Evolutionary conservation across 208 protist genomes (phyloP), one percentile per base, ranked within the genome.

Genomic region (Acanthamoeba divionensis): DNA sequence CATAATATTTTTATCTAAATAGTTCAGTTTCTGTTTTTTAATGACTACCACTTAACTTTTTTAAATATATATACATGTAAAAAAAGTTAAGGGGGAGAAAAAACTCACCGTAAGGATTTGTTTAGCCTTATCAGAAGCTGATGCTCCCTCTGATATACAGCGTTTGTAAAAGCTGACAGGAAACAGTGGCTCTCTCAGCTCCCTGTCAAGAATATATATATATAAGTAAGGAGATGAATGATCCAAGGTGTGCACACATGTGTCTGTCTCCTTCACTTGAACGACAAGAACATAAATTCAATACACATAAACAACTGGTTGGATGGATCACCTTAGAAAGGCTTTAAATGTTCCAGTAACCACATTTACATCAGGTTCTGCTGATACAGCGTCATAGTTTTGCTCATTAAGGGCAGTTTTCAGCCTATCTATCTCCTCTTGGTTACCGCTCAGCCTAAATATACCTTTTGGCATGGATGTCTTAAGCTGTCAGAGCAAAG

Each of bases 371-470:
- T 80, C 71, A 1, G n/a, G 48, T 12, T 24, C 54, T 50, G 71
- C 45, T 8, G 5, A 44, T 41, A 80, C 60, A 33, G 71, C 71
- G n/a, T 80, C 71, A 50, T 57, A 80, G 71, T 80, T 80, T 8
- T 62, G 71, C 4, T 80, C 71, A 31, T 80, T 80, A 31, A 80
- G 54, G 31, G 54, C 48, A n/a, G 71, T 50, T 33, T 80, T 80
- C 24, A 80, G 71, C 24, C 60, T 57, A 24, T 75, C 66, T 15
- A 75, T 50, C 71, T 80, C 71, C 45, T 80, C 71, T 33, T 80
- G 71, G 29, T 44, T 80, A 26, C 71, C 71, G 47, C 71, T 80
- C 48, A 80, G 54, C 47, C 71, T 52, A 50, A 75, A 75, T 15
- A 75, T 75, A 2, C 66, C 66, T 75, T n/a, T n/a, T n/a, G n/a